Evolutionary conservation across 2,329 filamentous ascomycete species (phyloP), one percentile per base, ranked within the genome.

Genomic region (Ophiosphaerella korrae): DNA sequence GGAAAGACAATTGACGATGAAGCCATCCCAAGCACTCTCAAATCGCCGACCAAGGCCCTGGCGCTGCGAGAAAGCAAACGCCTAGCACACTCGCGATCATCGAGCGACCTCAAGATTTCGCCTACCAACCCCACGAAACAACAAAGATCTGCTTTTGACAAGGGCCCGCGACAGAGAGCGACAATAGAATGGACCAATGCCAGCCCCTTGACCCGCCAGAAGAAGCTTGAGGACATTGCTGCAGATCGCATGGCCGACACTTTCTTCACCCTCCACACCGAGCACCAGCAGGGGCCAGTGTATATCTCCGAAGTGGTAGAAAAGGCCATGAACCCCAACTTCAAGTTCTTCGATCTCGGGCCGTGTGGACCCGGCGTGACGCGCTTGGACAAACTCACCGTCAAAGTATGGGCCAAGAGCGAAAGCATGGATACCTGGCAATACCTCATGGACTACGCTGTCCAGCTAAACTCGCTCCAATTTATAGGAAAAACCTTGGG

Each of bases 311-410:
- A 97, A 75, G 80, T 88, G 18, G 83, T 87, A 24, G 83, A 88
- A 61, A 85, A 86, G 65, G 86, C 89, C n/a, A 92, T 91, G 75
- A 97, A 97, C 71, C 94, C 94, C 57, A 91, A 88, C 63, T 97
- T 96, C 71, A 85, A 85, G 37, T 88, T 89, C 70, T 95, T 97
- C 70, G 88, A 95, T 55, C 81, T 96, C 5, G 82, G 82, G 21
- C 75, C 80, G 5, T 85, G 82, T 55, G 84, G 83, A 0, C 82
- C 88, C 0, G 70, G 75, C 2, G 79, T 92, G 18, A 88, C 88
- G 7, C 84, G 92, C 49, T 77, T 82, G 3, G 84, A 89, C 43
- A 77, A 78, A 13, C 66, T 95, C 18, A 85, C 79, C 0, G 75
- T 96, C 36, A 88, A 85, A 58, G 71, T 97, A 24, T 97, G 92